Evolutionary conservation across 2,329 filamentous ascomycete species (phyloP), one percentile per base, ranked within the genome.

Genomic region (Verticillium zaregamsianum): DNA sequence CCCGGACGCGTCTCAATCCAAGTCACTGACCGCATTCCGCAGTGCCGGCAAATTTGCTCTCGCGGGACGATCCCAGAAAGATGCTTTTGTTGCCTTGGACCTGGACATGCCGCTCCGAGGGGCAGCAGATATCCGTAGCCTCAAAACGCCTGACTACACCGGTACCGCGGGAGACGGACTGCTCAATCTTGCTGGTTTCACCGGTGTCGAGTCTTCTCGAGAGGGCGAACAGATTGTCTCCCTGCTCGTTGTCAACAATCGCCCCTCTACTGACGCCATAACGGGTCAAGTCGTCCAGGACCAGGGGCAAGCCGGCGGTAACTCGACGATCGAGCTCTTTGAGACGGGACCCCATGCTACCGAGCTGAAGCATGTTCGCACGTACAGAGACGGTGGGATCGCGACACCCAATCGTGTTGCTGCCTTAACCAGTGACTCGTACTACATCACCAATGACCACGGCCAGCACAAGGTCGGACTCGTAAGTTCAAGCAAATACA

Each of bases 271-370:
- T 1, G 67, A 73, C 55, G 23, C 59, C 1, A 39, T 31, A 3
- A 70, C 68, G 1, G 69, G 69, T 5, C 55, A 56, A 5, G 33
- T 65, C 4, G 45, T 62, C 66, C 56, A 39, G 57, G 17, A 68
- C 66, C 12, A 60, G 67, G 55, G 45, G 11, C 45, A 49, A 25
- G 6, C 23, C 4, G 45, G 62, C 6, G 77, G 80, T 0, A 76
- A 76, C 1, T 87, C 86, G 0, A 80, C 81, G 11, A 70, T 88
- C 45, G 86, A 89, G 67, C 65, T 88, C 5, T 88, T 89, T 67
- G 67, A 68, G 59, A 58, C 67, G 12, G 64, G 62, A 0, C 57
- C 61, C 9, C 33, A 57, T 25, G 63, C 65, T 2, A 56, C 60
- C 14, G 62, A 58, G 28, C 59, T 72, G 63, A 61, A 64, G 32